phyloP scores from a whole-genome alignment of 2,329 filamentous ascomycete species.

The Fusarium newnesense region DNA sequence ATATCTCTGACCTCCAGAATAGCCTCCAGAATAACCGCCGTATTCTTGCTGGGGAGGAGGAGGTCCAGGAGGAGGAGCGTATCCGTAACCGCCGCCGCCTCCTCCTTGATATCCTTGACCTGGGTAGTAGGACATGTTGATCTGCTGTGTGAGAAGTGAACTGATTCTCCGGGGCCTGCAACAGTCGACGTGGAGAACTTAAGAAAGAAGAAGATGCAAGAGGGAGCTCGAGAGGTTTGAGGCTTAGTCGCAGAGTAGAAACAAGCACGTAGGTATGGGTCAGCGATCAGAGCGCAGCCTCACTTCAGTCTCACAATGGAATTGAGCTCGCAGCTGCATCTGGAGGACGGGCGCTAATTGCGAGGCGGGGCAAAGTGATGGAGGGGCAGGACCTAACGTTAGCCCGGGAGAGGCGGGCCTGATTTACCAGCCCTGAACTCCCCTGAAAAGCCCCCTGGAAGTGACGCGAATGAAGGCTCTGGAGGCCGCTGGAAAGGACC shows the following conservation, averaged over 20 bases:
- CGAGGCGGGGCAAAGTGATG: slow-evolving; percentile 15
- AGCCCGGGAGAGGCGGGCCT: slow-evolving; percentile 3
- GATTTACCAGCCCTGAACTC: slow-evolving; percentile 20
- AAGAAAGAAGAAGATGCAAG: slow-evolving; percentile 12
- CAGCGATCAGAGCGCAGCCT: slow-evolving; percentile 11
- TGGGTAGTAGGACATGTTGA: slow-evolving; percentile 54
- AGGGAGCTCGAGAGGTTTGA: slow-evolving; percentile 19
- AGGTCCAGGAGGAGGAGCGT: slow-evolving; percentile 42
- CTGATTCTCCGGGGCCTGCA: slow-evolving; percentile 2
- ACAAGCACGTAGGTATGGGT: slow-evolving; percentile 16
- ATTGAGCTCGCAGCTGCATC: slow-evolving; percentile 1
- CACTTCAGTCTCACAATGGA: slow-evolving; percentile 8
- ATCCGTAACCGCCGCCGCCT: slow-evolving; percentile 46
- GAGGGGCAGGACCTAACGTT: slow-evolving; percentile 2
- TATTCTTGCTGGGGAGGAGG: slow-evolving; percentile 42
- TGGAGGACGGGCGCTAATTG: slow-evolving; percentile 30
- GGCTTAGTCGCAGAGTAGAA: background rate
- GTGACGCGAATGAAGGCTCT: slow-evolving; percentile 1
- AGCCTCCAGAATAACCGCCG: slow-evolving; percentile 36
- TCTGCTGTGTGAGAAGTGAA: slow-evolving; percentile 5
- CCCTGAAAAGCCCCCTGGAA: slow-evolving; percentile 19
- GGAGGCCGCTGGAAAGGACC: slow-evolving; percentile 28
- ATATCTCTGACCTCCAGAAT: slow-evolving; percentile 41
- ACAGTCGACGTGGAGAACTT: slow-evolving; percentile 1
- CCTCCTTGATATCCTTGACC: slow-evolving; percentile 55